Evolutionary conservation across 2,329 filamentous ascomycete genomes (phyloP).

Genomic region (Cordyceps cateniannulata): DNA sequence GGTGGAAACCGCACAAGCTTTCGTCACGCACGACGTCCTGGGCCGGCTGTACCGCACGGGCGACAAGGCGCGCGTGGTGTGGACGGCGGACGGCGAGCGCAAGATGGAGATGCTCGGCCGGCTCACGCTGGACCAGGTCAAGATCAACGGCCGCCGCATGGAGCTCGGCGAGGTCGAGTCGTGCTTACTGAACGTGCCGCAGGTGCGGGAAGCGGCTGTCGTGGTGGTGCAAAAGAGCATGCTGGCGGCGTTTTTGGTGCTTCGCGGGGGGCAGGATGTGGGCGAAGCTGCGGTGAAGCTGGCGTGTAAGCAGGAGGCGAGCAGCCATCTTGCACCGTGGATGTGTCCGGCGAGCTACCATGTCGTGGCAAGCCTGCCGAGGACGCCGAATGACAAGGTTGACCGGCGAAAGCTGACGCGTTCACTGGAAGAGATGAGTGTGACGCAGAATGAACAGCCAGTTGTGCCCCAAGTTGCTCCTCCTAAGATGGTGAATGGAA

Average conservation of each 20-base stretch:
- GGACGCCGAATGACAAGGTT: slow-evolving; percentile 5
- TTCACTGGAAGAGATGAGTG: neutral
- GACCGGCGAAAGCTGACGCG: neutral
- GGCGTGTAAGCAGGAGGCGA: neutral
- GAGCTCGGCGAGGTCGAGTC: neutral
- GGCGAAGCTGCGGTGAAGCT: neutral
- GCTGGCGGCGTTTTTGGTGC: neutral
- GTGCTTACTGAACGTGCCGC: neutral
- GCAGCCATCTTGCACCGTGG: neutral
- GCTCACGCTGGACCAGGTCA: neutral
- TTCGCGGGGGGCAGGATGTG: neutral
- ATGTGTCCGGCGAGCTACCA: slow-evolving; percentile 5
- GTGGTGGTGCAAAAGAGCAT: slow-evolving; percentile 33
- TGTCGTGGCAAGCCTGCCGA: neutral
- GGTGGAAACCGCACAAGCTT: neutral
- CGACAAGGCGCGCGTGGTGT: neutral
- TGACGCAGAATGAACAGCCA: neutral
- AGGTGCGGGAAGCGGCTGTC: slow-evolving; percentile 34
- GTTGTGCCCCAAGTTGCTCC: neutral
- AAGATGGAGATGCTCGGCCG: slow-evolving; percentile 3
- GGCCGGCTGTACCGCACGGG: slow-evolving; percentile 3
- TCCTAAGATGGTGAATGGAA: neutral
- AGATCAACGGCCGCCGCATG: slow-evolving; percentile 4
- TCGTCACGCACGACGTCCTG: neutral
- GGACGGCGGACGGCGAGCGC: neutral